Evolutionary conservation across 768 basidiomycete species (phyloP), one percentile per base, ranked within the genome.

Genomic region (Lactifluus volemus): DNA sequence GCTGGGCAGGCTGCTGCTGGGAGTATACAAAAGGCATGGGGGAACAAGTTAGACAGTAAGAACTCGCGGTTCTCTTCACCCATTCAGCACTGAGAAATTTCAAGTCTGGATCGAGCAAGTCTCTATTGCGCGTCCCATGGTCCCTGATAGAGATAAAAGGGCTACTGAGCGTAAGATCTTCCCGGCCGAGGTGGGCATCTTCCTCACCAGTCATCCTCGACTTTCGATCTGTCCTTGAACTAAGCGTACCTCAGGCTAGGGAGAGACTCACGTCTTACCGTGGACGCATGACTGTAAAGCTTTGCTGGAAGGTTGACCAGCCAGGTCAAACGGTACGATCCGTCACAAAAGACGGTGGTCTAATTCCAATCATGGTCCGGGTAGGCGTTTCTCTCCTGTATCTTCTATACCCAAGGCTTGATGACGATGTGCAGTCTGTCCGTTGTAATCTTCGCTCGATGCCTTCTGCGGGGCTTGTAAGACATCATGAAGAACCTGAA

Each of bases 351-450:
- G 96, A 98, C 59, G 94, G 95, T 70, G 97, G 97, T 59, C 78
- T 92, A 38, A 77, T 98, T 15, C 97, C 97, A 4, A 87, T 99
- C 74, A 98, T 99, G 97, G 88, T 97, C 74, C 84, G 93, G 70
- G 93, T 95, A 73, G 70, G 92, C 78, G 34, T n/a, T 50, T 53
- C n/a, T 42, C 10, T 49, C 38, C 39, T 48, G 47, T 38, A 12
- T 25, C n/a, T 5, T 32, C 17, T 14, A 30, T 10, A 6, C 52
- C 36, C 25, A 55, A 15, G 29, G 30, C 57, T 53, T 57, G 12
- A 45, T 11, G 42, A 0, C 14, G 48, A 32, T 12, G 29, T 47
- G 42, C 65, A 97, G 91, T 98, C 96, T 9, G 85, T 84, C 21
- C 79, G 96, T 60, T 99, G 97, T 71, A 97, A 98, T 73, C 74